Percentiles rank a stretch among this genome's conserved stretches.
Evolutionary conservation across 768 basidiomycete genomes (phyloP).

Genomic region (Rhizopogon rudus): DNA sequence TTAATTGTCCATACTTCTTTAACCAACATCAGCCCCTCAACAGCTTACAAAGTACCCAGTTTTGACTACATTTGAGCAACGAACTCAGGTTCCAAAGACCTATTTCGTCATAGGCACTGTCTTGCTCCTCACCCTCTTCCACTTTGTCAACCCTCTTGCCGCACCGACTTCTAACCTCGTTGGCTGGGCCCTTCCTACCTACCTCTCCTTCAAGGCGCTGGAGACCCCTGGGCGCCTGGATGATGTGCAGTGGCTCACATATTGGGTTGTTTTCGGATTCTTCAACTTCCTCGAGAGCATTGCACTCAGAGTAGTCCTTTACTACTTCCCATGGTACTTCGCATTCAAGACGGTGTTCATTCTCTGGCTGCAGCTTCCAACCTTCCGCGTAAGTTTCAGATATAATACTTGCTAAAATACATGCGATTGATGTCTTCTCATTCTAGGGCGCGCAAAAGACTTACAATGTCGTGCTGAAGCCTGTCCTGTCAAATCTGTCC

Average conservation of each 20-base stretch:
- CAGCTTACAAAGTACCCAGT: slow-evolving; percentile 85
- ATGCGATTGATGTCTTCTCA: slow-evolving; percentile 2
- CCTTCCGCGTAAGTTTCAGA: slow-evolving; percentile 62
- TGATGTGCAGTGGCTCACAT: slow-evolving; percentile 95
- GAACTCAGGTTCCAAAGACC: slow-evolving; percentile 90
- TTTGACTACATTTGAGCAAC: slow-evolving; percentile 78
- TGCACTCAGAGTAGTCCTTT: slow-evolving; percentile 77
- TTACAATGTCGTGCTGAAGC: slow-evolving; percentile 75
- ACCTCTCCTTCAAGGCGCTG: slow-evolving; percentile 92
- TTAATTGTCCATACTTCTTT: neutral
- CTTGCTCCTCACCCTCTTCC: slow-evolving; percentile 62
- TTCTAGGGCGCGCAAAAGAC: slow-evolving; percentile 79
- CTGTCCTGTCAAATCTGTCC: slow-evolving; percentile 64
- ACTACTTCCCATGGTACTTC: slow-evolving; percentile 94
- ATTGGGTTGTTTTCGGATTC: slow-evolving; percentile 94
- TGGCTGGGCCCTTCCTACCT: slow-evolving; percentile 93
- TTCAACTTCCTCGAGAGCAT: slow-evolving; percentile 91
- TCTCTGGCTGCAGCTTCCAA: slow-evolving; percentile 87
- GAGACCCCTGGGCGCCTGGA: slow-evolving; percentile 80
- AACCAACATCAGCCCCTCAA: slow-evolving; percentile 3
- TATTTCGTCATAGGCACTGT: slow-evolving; percentile 78
- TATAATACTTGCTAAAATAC: neutral
- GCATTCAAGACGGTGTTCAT: slow-evolving; percentile 89
- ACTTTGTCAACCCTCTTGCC: slow-evolving; percentile 89
- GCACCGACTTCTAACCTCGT: slow-evolving; percentile 90